Percentiles rank a stretch among this genome's conserved stretches.
Evolutionary conservation across 73 alveolate genomes (phyloP).

Genomic region (Paramecium tetraurelia): DNA sequence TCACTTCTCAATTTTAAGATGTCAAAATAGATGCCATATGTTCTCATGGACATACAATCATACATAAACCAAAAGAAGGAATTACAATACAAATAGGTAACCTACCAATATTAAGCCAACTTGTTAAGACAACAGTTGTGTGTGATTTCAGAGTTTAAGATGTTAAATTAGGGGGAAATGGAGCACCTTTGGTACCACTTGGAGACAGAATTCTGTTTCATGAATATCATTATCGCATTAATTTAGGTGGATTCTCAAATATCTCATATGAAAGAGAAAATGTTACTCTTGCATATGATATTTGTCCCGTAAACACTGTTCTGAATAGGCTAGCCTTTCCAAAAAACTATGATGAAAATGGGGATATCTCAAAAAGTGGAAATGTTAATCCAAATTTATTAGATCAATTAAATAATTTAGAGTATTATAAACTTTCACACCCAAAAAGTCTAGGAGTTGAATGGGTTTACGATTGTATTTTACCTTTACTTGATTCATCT

Average conservation of each 20-base stretch:
- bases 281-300: conserved; percentile 16
- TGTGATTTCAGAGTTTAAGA: conserved; percentile 52
- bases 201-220: conserved; percentile 45
- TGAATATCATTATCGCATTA: conserved; percentile 43
- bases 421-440: not conserved
- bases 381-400: not conserved
- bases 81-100: conserved; percentile 46
- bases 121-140: not conserved
- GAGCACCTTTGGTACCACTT: conserved; percentile 48
- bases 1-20: not conserved
- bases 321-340: conserved; percentile 11
- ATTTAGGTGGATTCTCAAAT: conserved; percentile 55
- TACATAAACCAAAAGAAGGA: conserved; percentile 42
- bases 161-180: conserved; percentile 51
- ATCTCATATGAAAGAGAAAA: conserved; percentile 28
- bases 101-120: not conserved
- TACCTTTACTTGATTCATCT: conserved; percentile 11
- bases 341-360: conserved; percentile 26
- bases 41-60: conserved; percentile 11
- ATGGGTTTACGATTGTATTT: not conserved
- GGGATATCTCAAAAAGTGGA: not conserved
- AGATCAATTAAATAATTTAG: not conserved
- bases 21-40: not conserved
- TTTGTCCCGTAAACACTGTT: conserved; percentile 47
- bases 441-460: conserved; percentile 54